Percentiles rank a stretch among this genome's conserved stretches.
Evolutionary conservation across 441 rosid genomes (phyloP).

Genomic region (Lepidium campestre): DNA sequence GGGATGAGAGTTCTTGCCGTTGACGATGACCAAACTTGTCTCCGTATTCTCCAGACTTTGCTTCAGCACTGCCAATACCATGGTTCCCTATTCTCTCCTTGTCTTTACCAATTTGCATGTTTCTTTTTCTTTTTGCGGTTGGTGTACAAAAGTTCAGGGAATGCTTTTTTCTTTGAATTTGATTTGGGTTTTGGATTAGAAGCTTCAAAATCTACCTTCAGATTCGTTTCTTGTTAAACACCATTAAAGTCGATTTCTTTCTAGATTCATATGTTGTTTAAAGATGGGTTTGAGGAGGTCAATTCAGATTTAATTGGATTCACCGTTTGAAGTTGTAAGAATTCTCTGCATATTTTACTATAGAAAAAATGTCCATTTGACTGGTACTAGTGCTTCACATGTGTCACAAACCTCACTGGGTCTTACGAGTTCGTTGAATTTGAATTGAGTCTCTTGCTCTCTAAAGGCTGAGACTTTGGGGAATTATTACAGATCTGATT

Average conservation of each 20-base stretch:
- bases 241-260: not conserved
- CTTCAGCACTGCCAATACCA: slow-evolving; percentile 79
- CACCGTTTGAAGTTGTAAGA: not conserved
- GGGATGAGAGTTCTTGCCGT: slow-evolving; percentile 97
- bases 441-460: not conserved
- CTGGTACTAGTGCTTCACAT: not conserved
- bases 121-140: too few species aligned
- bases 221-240: not conserved
- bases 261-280: not conserved
- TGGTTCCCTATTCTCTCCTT: slow-evolving; percentile 36
- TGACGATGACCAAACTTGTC: slow-evolving; percentile 87
- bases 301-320: slow-evolving; percentile 13
- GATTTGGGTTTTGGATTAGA: not conserved
- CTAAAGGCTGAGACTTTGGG: not conserved
- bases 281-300: not conserved
- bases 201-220: slow-evolving; percentile 3
- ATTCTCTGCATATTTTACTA: not conserved
- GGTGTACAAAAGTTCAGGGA: not conserved
- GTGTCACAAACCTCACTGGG: not conserved
- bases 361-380: not conserved
- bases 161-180: not conserved
- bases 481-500: not conserved
- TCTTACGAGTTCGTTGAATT: not conserved
- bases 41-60: slow-evolving; percentile 52
- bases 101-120: not conserved